Evolutionary conservation across 1,139 yeast species (phyloP).

Genomic region (Yamadazyma taylorii): DNA sequence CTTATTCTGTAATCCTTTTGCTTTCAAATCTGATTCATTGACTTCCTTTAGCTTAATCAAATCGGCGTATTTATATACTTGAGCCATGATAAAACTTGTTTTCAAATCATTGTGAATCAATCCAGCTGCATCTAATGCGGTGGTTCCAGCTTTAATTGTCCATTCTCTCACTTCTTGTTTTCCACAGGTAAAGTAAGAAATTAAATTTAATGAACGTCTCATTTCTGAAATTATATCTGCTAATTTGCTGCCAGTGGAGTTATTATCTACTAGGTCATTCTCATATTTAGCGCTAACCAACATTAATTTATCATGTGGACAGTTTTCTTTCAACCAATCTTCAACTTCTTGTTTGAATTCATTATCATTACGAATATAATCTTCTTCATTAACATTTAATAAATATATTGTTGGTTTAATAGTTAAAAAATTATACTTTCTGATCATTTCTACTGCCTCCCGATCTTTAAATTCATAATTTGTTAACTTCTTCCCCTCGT

Average conservation of each 20-base stretch:
- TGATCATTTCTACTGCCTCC: slow-evolving; percentile 58
- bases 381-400: slow-evolving; percentile 59
- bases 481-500: slow-evolving; percentile 58
- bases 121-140: slow-evolving; percentile 93
- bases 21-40: slow-evolving; percentile 45
- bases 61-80: slow-evolving; percentile 84
- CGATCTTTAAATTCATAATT: slow-evolving; percentile 48
- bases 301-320: slow-evolving; percentile 55
- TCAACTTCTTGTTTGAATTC: slow-evolving; percentile 45
- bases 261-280: slow-evolving; percentile 25
- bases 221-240: slow-evolving; percentile 55
- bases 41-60: slow-evolving; percentile 35
- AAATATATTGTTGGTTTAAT: slow-evolving; percentile 69
- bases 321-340: slow-evolving; percentile 54
- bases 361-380: slow-evolving; percentile 45
- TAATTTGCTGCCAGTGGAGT: slow-evolving; percentile 31
- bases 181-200: slow-evolving; percentile 91
- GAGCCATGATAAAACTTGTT: slow-evolving; percentile 80
- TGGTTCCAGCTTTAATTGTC: slow-evolving; percentile 77
- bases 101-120: slow-evolving; percentile 87
- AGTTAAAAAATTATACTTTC: slow-evolving; percentile 60
- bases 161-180: slow-evolving; percentile 89
- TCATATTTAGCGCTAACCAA: slow-evolving; percentile 65
- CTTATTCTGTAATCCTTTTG: slow-evolving; percentile 51
- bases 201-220: slow-evolving; percentile 67